A percentile compares a stretch with the other conserved stretches of the same genome.
These are phyloP conservation scores for Rhodocollybia butyracea DNA, from an alignment of 768 basidiomycete genomes.

Conservation along the genomic window DNA sequence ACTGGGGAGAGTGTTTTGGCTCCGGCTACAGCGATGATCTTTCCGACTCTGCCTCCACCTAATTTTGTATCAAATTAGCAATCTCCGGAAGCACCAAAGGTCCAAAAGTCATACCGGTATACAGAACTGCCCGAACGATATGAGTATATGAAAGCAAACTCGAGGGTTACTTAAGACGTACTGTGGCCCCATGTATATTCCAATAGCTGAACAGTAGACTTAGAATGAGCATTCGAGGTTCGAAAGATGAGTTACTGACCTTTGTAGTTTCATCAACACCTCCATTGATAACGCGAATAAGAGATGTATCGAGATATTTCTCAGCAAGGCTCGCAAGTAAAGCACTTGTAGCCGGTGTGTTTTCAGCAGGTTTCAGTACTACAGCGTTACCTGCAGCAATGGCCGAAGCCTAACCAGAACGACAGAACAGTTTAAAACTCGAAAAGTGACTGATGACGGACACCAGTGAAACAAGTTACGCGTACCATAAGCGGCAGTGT, in stretches of 20 bases:
- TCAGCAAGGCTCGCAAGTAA: conserved; percentile 67
- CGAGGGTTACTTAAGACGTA: conserved; percentile 11
- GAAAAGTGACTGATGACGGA: no score
- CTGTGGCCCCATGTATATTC: conserved; percentile 69
- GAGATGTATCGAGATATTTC: conserved; percentile 69
- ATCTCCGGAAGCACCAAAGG: no score
- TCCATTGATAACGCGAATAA: conserved; percentile 70
- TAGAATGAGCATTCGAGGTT: neutral
- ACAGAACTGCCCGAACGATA: conserved; percentile 46
- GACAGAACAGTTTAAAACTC: conserved; percentile 12
- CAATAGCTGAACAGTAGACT: conserved; percentile 44
- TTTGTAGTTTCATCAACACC: conserved; percentile 61
- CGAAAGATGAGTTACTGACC: conserved; percentile 23
- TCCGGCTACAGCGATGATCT: conserved; percentile 68
- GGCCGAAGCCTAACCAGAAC: conserved; percentile 45
- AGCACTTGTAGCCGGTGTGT: conserved; percentile 48
- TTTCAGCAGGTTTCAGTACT: conserved; percentile 76
- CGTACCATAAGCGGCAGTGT: conserved; percentile 51
- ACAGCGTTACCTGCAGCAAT: conserved; percentile 77
- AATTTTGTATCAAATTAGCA: neutral
- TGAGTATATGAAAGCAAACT: neutral
- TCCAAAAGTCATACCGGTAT: conserved; percentile 44
- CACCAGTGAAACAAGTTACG: neutral
- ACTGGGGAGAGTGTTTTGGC: conserved; percentile 75
- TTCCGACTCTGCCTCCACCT: conserved; percentile 48